phyloP scores from a whole-genome alignment of 1,284 basidiomycete species.

The Stygiomarasmius scandens region DNA sequence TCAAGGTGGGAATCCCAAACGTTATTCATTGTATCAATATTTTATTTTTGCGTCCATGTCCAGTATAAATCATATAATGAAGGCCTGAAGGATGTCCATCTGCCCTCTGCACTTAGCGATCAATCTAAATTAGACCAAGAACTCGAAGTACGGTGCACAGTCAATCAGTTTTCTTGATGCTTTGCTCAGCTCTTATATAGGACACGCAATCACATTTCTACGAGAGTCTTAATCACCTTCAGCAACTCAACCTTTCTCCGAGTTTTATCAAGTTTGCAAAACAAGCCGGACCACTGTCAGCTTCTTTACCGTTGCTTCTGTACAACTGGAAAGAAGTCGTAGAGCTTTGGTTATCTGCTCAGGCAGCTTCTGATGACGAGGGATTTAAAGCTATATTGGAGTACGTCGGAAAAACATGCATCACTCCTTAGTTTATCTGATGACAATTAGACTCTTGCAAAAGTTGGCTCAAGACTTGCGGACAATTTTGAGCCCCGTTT shows the following conservation, averaged over 20 bases:
- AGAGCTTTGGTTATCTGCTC: slow-evolving; percentile 58
- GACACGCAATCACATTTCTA: slow-evolving; percentile 77
- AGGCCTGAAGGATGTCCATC: slow-evolving; percentile 69
- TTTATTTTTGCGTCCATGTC: background rate
- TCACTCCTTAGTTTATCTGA: slow-evolving; percentile 16
- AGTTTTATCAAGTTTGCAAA: slow-evolving; percentile 75
- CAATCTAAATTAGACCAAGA: slow-evolving; percentile 41
- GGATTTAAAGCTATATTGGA: slow-evolving; percentile 69
- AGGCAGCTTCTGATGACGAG: slow-evolving; percentile 67
- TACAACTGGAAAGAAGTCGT: slow-evolving; percentile 78
- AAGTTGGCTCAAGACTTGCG: slow-evolving; percentile 77
- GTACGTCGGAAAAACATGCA: slow-evolving; percentile 44
- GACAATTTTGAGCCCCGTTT: slow-evolving; percentile 64
- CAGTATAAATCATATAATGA: slow-evolving; percentile 76
- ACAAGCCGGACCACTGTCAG: slow-evolving; percentile 61
- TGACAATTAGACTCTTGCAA: slow-evolving; percentile 61
- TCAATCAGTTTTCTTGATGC: slow-evolving; percentile 1
- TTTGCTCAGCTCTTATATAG: slow-evolving; percentile 35
- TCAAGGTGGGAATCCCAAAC: slow-evolving; percentile 9
- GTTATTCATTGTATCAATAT: background rate
- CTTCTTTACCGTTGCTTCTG: slow-evolving; percentile 80
- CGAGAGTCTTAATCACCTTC: slow-evolving; percentile 69
- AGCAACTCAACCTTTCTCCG: slow-evolving; percentile 78
- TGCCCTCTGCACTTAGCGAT: slow-evolving; percentile 64
- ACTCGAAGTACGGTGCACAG: slow-evolving; percentile 50